These are phyloP conservation scores for Xylaria sp. DNA, from an alignment of 2,329 filamentous ascomycete genomes.

Conservation along the genomic window DNA sequence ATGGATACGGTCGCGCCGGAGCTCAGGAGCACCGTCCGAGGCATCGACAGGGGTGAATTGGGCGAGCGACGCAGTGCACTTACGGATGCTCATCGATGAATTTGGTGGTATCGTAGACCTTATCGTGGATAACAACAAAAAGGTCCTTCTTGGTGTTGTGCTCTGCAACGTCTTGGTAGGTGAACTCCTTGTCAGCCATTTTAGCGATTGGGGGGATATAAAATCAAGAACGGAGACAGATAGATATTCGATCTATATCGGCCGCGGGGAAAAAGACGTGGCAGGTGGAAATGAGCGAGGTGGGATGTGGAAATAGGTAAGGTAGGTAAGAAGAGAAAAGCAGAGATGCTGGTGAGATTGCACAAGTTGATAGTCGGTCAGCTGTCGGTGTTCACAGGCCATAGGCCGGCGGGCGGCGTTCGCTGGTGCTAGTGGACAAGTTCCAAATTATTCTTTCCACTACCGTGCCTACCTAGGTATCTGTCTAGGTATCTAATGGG, in stretches of 20 bases:
- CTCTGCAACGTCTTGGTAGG: conserved; percentile 82
- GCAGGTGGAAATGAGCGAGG: conserved; percentile 19
- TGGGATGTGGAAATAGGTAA: not conserved
- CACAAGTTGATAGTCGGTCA: conserved; percentile 32
- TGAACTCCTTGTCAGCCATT: conserved; percentile 67
- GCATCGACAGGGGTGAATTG: conserved; percentile 20
- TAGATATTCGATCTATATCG: conserved; percentile 7
- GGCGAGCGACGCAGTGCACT: conserved; percentile 51
- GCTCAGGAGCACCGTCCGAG: conserved; percentile 2
- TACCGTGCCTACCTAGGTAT: not conserved
- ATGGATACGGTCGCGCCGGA: not conserved
- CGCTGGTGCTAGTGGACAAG: conserved; percentile 13
- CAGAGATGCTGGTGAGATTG: conserved; percentile 23
- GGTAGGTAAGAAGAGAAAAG: conserved; percentile 14
- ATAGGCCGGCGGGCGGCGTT: conserved; percentile 18
- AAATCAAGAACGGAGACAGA: conserved; percentile 18
- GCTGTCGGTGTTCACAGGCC: conserved; percentile 11
- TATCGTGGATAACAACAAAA: conserved; percentile 92
- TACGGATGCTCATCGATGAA: conserved; percentile 98
- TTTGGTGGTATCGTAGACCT: conserved; percentile 89
- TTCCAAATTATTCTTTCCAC: conserved; percentile 35
- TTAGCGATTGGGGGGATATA: conserved; percentile 40
- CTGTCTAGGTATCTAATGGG: not conserved
- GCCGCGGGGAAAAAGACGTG: conserved; percentile 4
- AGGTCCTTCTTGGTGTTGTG: conserved; percentile 96